Conservation (phyloP, 495 filamentous ascomycete genomes). For the Penicillium canariense region DNA sequence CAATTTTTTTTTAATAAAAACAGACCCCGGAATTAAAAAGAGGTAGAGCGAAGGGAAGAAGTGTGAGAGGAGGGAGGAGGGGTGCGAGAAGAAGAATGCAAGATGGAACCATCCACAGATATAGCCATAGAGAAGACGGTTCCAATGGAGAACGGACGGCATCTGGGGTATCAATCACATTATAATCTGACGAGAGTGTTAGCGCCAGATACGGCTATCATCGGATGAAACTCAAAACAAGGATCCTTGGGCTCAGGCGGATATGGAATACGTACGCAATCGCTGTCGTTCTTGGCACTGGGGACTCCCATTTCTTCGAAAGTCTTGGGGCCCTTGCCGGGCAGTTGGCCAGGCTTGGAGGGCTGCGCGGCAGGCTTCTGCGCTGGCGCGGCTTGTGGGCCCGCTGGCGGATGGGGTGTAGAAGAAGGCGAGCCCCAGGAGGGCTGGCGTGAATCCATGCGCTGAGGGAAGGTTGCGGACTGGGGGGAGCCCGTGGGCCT, state of each 20-base stretch:
- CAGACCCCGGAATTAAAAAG: constrained; percentile 17
- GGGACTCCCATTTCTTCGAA: constrained; percentile 99
- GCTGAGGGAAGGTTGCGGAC: constrained; percentile 30
- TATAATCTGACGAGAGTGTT: constrained; percentile 46
- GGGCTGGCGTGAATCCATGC: constrained; percentile 34
- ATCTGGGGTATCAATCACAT: constrained; percentile 61
- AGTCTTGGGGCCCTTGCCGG: constrained; percentile 85
- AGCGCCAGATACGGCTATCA: constrained; percentile 25
- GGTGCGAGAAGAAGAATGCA: constrained; percentile 1
- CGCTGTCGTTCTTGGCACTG: constrained; percentile 69
- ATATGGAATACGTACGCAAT: constrained; percentile 74
- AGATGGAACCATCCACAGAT: constrained; percentile 13
- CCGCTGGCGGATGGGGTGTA: constrained; percentile 28
- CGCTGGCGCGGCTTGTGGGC: constrained; percentile 23
- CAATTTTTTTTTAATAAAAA: constrained; percentile 12
- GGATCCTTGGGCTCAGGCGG: neutral
- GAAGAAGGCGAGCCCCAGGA: constrained; percentile 33
- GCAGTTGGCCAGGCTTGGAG: constrained; percentile 41
- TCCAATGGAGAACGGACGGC: neutral
- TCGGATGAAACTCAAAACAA: neutral
- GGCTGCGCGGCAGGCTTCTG: constrained; percentile 33
- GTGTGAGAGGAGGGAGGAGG: neutral
- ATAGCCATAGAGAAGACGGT: neutral
- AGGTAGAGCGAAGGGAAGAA: neutral
- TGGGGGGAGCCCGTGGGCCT: constrained; percentile 33